These are phyloP conservation scores for Xylariaceae sp. DNA, from an alignment of 2,329 filamentous ascomycete species.

Conservation along the genomic window DNA sequence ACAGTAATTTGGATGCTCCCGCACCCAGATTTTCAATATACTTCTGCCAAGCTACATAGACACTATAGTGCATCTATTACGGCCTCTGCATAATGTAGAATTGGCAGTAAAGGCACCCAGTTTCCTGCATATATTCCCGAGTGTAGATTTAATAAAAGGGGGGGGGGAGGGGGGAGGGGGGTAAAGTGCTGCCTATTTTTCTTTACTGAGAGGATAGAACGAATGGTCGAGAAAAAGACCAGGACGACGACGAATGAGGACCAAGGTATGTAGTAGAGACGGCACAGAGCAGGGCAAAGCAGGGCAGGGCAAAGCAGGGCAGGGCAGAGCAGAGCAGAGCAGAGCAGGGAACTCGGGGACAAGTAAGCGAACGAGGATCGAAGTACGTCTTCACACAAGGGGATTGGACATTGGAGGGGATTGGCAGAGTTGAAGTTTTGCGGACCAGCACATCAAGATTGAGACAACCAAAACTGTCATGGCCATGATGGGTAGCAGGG, in stretches of 20 bases:
- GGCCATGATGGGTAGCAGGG: neutral
- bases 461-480: constrained; percentile 15
- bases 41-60: neutral
- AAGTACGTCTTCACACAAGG: constrained; percentile 19
- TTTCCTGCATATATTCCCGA: neutral
- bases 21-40: neutral
- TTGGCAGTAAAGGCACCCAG: neutral
- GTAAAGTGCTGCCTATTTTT: neutral
- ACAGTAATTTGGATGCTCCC: neutral
- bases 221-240: neutral
- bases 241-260: neutral
- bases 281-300: neutral
- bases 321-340: neutral
- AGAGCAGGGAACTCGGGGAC: neutral
- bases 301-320: neutral
- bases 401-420: constrained; percentile 29
- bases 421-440: constrained; percentile 31
- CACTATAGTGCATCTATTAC: neutral
- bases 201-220: neutral
- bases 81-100: neutral
- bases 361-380: neutral
- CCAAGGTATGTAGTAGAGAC: neutral
- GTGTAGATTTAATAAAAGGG: no score
- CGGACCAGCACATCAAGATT: constrained; percentile 29
- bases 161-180: neutral